Evolutionary conservation across 768 basidiomycete species (phyloP).

Genomic region (Tulasnella sp.): DNA sequence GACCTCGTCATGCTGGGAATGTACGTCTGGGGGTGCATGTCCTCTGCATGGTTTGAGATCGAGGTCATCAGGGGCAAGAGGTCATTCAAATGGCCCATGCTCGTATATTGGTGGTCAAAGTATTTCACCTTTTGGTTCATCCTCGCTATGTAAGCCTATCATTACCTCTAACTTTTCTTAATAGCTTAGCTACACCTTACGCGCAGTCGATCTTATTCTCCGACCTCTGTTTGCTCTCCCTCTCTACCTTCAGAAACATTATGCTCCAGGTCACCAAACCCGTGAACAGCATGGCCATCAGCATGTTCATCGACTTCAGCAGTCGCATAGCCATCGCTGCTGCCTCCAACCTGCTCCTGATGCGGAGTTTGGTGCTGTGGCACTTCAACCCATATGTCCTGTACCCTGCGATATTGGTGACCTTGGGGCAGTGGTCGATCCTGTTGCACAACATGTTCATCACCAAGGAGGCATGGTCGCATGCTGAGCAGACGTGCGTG

Average conservation of each 20-base stretch:
- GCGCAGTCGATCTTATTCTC: neutral
- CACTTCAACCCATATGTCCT: constrained; percentile 44
- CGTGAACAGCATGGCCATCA: constrained; percentile 33
- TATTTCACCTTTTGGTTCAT: neutral
- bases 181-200: no score
- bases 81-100: neutral
- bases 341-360: constrained; percentile 17
- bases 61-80: constrained; percentile 3
- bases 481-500: no score
- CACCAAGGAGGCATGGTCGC: no score
- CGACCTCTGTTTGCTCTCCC: neutral
- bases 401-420: constrained; percentile 37
- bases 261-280: constrained; percentile 2
- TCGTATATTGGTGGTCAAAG: constrained; percentile 7
- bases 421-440: constrained; percentile 36
- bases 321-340: constrained; percentile 17
- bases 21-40: constrained; percentile 5
- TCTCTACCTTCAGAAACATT: no score
- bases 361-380: constrained; percentile 50
- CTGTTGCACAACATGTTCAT: no score
- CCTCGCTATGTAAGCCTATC: neutral
- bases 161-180: no score
- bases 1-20: neutral
- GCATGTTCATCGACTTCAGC: constrained; percentile 34
- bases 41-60: neutral